phyloP scores from a whole-genome alignment of 257 asterid genomes.

The Asclepias syriaca region DNA sequence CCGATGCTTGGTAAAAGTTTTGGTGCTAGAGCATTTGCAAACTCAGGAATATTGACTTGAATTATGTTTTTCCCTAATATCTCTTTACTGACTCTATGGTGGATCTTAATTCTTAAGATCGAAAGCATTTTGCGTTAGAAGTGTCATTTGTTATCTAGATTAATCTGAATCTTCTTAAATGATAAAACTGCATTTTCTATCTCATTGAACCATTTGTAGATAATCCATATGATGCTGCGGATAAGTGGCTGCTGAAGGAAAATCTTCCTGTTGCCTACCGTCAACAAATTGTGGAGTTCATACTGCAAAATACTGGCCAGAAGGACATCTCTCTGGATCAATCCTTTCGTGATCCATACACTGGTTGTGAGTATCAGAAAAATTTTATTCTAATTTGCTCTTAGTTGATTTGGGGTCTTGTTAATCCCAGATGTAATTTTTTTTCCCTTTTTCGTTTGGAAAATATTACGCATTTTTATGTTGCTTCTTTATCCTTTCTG shows the following conservation, averaged over 20 bases:
- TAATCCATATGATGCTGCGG: conserved; percentile 88
- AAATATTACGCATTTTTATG: conserved; percentile 7
- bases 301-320: conserved; percentile 80
- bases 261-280: conserved; percentile 85
- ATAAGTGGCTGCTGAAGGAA: conserved; percentile 90
- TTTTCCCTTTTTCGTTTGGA: conserved; percentile 3
- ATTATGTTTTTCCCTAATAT: neutral
- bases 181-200: neutral
- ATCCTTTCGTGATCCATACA: conserved; percentile 79
- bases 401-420: conserved; percentile 13
- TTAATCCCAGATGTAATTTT: conserved; percentile 10
- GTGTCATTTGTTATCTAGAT: neutral
- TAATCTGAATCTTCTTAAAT: neutral
- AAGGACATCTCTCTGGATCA: conserved; percentile 70
- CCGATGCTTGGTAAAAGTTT: neutral
- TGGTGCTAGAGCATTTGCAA: neutral
- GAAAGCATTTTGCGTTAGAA: neutral
- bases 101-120: neutral
- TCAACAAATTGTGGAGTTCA: conserved; percentile 90
- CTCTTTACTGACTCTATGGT: neutral
- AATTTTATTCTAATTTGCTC: conserved; percentile 9
- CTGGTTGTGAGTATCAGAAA: conserved; percentile 68
- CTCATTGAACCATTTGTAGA: conserved; percentile 42
- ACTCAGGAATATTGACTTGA: conserved; percentile 6
- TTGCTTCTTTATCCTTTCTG: conserved; percentile 11